Evolutionary conservation across 2,329 filamentous ascomycete species (phyloP), one percentile per base, ranked within the genome.

Genomic region (Nemania serpens): DNA sequence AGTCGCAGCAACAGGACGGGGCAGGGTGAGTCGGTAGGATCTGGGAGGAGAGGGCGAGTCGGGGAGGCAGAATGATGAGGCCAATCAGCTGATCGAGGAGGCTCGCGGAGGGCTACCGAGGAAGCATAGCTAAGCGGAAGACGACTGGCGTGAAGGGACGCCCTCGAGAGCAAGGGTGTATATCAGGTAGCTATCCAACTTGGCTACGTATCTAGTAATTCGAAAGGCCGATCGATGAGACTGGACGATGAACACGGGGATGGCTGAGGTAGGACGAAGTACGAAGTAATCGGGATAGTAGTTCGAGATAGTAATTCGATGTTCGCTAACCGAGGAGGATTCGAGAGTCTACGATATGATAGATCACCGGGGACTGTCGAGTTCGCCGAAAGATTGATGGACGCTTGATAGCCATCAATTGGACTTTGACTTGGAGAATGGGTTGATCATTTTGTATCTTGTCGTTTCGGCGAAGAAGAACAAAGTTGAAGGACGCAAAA

Each of bases 51-150:
- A 29, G 7, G 25, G 7, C 25, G 25, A 29, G 25, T 29, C 25
- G 25, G 25, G 25, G 39, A 64, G 64, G 48, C 72, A 69, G 71
- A 73, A 70, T 68, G 64, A 70, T 68, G 64, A 70, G 68, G 74
- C 73, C 73, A 69, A 66, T 72, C 64, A 73, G 73, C 73, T 72
- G 68, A 68, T 76, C 70, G 75, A 75, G 70, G 76, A 46, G 65
- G 68, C 67, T 70, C 71, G 71, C 67, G 64, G 48, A 62, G 58
- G 67, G 72, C 76, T 82, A 82, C 74, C 76, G 76, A 73, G 78
- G 76, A 79, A 81, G 79, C 81, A 83, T 83, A 75, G 76, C 80
- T 79, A 61, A 63, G 65, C 36, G 46, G 18, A 50, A 55, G 33
- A 43, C 49, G 13, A 33, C 55, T 51, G 41, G 33, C 43, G 37